Base-by-base conservation (phyloP, 257 asterid genomes). In the Plantago major region DNA sequence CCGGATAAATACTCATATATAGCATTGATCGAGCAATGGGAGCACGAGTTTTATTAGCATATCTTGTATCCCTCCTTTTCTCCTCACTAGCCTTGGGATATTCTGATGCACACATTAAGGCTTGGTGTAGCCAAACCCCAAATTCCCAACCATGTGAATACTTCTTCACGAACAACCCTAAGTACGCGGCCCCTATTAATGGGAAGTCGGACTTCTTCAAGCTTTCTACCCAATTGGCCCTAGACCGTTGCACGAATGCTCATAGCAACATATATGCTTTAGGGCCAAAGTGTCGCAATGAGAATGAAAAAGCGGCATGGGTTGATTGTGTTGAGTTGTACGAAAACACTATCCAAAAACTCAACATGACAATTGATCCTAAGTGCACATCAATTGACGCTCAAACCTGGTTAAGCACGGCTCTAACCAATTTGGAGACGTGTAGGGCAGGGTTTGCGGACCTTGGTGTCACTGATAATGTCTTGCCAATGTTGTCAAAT, bases 391-490 rank as follows among this genome's bases (percentile, higher is more conserved):
- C 79, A 0, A 60, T 46, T 3, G 97, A 92, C 30, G 77, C 72
- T 0, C 98, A 88, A 18, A 78, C 93, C 1, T 91, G 98, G 98
- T 70, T 91, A 2, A 91, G 97, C 78, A 43, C 96, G 0, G 90
- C 97, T 7, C 62, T 88, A 0, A 91, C 98, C 7, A 82, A 82
- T 46, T 74, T 82, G 7, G 93, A 81, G 59, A 91, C 98, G 0
- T 91, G 98, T 71, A 43, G 10, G 14, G 11, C 71, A 0, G 96
- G 98, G 48, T 85, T 91, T 59, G 4, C 3, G 0, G 98, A 91
- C 9, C 76, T 88, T 0, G 91, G 88, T 0, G 75, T 82, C n/a
- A 17, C 67, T 0, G 84, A 77, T 37, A 62, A 69, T 43, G 48
- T 82, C 1, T 42, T 73, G 16, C 85, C 91, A 0, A 16, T 81